A percentile compares a stretch with the other conserved stretches of the same genome.
phyloP scores from a whole-genome alignment of 2,329 filamentous ascomycete species.

The Pezicula radicicola region DNA sequence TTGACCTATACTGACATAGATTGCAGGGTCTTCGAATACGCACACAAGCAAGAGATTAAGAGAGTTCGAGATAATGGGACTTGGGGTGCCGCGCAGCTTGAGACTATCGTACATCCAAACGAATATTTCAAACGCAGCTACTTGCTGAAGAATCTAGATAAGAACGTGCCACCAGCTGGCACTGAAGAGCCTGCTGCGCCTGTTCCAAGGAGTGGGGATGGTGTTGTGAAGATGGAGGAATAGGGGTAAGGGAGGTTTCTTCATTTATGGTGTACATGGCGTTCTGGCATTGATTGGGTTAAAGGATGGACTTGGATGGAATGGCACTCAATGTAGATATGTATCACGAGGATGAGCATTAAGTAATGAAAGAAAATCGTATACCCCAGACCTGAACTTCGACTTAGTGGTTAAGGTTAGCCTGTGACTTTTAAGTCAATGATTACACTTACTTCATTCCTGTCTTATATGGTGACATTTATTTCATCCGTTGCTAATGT shows the following conservation, averaged over 20 bases:
- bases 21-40: slow-evolving; percentile 76
- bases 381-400: too few relatives aligned
- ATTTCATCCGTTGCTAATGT: too few relatives aligned
- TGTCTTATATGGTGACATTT: too few relatives aligned
- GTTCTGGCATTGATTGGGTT: neutral
- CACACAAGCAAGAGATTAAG: slow-evolving; percentile 76
- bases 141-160: slow-evolving; percentile 73
- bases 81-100: slow-evolving; percentile 73
- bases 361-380: too few relatives aligned
- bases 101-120: slow-evolving; percentile 96
- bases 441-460: too few relatives aligned
- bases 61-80: slow-evolving; percentile 72
- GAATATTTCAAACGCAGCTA: slow-evolving; percentile 97
- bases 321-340: too few relatives aligned
- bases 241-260: neutral
- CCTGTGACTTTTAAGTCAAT: too few relatives aligned
- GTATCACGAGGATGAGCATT: too few relatives aligned
- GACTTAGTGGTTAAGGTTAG: too few relatives aligned
- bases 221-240: slow-evolving; percentile 56
- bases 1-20: slow-evolving; percentile 9
- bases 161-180: slow-evolving; percentile 4
- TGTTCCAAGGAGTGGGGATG: slow-evolving; percentile 37
- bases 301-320: too few relatives aligned
- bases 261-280: neutral
- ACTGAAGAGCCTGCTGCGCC: neutral